Evolutionary conservation across 2,329 filamentous ascomycete genomes (phyloP), one percentile per base, ranked within the genome.

Genomic region (Microcyclosporella mali): DNA sequence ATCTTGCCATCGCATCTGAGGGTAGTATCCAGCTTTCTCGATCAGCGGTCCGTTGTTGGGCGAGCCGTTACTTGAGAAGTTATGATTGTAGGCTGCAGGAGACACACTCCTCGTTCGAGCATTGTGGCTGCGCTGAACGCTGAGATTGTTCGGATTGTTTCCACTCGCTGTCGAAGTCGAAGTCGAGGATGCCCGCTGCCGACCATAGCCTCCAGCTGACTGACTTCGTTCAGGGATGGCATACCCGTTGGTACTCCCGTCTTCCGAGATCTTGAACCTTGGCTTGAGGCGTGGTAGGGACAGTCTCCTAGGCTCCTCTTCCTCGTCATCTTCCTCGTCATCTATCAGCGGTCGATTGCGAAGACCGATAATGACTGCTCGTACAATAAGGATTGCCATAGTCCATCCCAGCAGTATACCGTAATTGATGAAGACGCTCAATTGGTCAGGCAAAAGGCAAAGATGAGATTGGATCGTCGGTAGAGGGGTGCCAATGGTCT

Each of bases 391-490:
- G 4, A 72, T 42, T 14, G 69, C 12, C 0, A 81, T 41, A 1
- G 76, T 80, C 30, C 79, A 44, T 7, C 61, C 71, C 1, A 83
- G 70, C 12, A 92, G 71, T 19, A 75, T 69, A 27, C 73, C 78
- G 60, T 98, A 98, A 43, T 78, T 77, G 48, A 92, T 79, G 65
- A 90, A 94, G 6, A 88, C 89, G 37, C 77, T 77, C 9, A 95
- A 71, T 64, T 95, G 88, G 63, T 90, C 88, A 0, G 92, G 92
- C 7, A 97, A 73, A 2, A 98, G 76, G 61, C 92, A 98, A 2
- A 97, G 77, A 51, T 94, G 86, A 1, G 86, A 92, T 66, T 97
- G 87, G 3, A 95, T 67, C 0, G 90, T 95, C 3, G 64, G 62
- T 18, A 57, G 47, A 51, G 49, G 43, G 6, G 45, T 49, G n/a